These are phyloP conservation scores for Pyricularia sp. DNA, from an alignment of 2,329 filamentous ascomycete genomes.

Conservation along the genomic window DNA sequence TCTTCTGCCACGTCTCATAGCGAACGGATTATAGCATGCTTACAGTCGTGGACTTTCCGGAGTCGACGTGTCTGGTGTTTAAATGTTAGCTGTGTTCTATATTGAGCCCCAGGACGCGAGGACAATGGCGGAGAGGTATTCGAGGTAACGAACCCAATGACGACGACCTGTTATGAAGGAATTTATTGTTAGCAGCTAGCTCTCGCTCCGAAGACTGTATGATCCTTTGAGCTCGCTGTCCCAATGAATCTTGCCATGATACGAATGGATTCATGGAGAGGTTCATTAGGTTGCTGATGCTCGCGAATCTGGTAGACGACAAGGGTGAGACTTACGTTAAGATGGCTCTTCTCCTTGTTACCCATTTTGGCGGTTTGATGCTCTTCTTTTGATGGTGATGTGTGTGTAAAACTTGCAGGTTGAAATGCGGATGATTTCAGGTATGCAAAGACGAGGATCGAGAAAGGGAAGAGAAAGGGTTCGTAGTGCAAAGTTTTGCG, in stretches of 20 bases:
- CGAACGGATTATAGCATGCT: conserved; percentile 25
- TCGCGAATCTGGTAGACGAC: background rate
- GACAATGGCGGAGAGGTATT: conserved; percentile 10
- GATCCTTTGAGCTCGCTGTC: background rate
- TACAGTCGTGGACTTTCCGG: conserved; percentile 97
- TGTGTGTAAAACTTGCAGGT: background rate
- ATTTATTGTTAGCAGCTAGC: conserved; percentile 12
- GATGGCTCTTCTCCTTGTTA: conserved; percentile 93
- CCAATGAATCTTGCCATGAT: background rate
- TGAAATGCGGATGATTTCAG: background rate
- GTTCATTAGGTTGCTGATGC: background rate
- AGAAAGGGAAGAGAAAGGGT: background rate
- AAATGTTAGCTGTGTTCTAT: background rate
- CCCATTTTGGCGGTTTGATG: conserved; percentile 32
- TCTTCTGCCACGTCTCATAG: background rate
- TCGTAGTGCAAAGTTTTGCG: background rate
- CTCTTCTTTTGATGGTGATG: background rate
- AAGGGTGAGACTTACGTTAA: conserved; percentile 62
- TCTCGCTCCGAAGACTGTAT: background rate
- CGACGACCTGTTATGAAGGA: conserved; percentile 16
- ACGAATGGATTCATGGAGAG: background rate
- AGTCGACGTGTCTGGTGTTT: conserved; percentile 76
- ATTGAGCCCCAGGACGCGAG: conserved; percentile 7
- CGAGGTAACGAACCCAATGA: conserved; percentile 18
- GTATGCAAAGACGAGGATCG: background rate